Evolutionary conservation across 2,329 filamentous ascomycete genomes (phyloP), one percentile per base, ranked within the genome.

Genomic region (Monilinia vaccinii-corymbosi): DNA sequence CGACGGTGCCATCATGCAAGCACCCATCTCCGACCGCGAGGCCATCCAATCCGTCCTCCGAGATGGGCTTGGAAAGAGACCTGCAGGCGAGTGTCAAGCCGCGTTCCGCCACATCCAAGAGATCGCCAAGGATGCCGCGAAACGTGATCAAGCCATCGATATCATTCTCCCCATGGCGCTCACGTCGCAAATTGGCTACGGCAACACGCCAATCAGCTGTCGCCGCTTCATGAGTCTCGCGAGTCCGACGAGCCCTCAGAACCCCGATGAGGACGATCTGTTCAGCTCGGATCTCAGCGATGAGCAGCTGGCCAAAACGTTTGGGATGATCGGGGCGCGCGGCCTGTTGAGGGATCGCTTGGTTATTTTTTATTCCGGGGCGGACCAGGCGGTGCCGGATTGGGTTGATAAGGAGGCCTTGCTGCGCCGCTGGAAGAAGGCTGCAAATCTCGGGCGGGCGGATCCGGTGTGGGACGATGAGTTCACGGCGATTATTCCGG

Each of bases 1-100:
- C 6, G 77, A 86, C 56, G 85, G 83, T 10, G 78, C 79, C 1
- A 81, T 88, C 25, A 74, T 88, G 60, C 85, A 88, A 70, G 84
- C 84, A 2, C 80, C 82, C 2, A 81, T 85, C 4, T 82, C 78
- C 2, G 84, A 88, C 68, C 75, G 85, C 23, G 81, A 88, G 69
- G 79, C 76, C 0, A 69, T 80, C 36, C 68, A 71, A 9, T 65
- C 69, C 34, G 67, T 78, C 8, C 69, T 81, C 23, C 65, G 66
- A 21, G 62, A 69, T 21, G 70, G 69, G 65, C 18, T 67, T 67
- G 47, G 71, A 66, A 62, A 68, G 66, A 51, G 71, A 69, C 63
- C 68, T 63, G 61, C 68, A 2, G 67, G 28, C 40, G 67, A 61
- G 7, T 55, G 51, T 44, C 51, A 55, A 55, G 51, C 51, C 14